Percentiles rank a stretch among this genome's conserved stretches.
These are phyloP conservation scores for Russula lepida DNA, from an alignment of 768 basidiomycete species.

Conservation along the genomic window DNA sequence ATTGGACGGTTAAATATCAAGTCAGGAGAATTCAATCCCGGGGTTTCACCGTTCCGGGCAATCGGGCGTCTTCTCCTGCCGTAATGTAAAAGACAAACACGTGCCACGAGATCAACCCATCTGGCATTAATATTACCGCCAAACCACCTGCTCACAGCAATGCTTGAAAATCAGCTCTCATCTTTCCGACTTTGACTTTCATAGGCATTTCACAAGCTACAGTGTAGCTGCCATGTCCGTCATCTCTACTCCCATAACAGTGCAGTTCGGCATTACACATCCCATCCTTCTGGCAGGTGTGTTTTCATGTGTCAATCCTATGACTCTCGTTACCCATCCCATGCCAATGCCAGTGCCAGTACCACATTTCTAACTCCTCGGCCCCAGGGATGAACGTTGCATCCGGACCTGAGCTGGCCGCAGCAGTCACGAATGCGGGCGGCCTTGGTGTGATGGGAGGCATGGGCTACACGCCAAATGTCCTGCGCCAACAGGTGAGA, in stretches of 20 bases:
- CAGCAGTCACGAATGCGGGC: slow-evolving; percentile 90
- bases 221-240: slow-evolving; percentile 38
- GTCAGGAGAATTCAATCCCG: background rate
- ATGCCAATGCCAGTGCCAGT: too few relatives aligned
- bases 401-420: slow-evolving; percentile 76
- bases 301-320: background rate
- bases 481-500: slow-evolving; percentile 66
- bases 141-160: background rate
- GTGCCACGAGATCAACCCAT: too few relatives aligned
- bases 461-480: slow-evolving; percentile 75
- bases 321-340: background rate
- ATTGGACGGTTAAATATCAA: background rate
- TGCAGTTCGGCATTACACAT: slow-evolving; percentile 83
- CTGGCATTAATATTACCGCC: too few relatives aligned
- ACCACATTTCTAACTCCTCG: background rate
- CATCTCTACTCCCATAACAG: slow-evolving; percentile 75
- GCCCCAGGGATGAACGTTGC: slow-evolving; percentile 56
- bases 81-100: too few relatives aligned
- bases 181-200: too few relatives aligned
- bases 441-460: slow-evolving; percentile 92
- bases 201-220: background rate
- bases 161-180: too few relatives aligned
- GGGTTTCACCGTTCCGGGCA: too few relatives aligned
- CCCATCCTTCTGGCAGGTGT: slow-evolving; percentile 78
- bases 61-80: too few relatives aligned